phyloP scores from a whole-genome alignment of 2,329 filamentous ascomycete species.

The Talaromyces sp. region DNA sequence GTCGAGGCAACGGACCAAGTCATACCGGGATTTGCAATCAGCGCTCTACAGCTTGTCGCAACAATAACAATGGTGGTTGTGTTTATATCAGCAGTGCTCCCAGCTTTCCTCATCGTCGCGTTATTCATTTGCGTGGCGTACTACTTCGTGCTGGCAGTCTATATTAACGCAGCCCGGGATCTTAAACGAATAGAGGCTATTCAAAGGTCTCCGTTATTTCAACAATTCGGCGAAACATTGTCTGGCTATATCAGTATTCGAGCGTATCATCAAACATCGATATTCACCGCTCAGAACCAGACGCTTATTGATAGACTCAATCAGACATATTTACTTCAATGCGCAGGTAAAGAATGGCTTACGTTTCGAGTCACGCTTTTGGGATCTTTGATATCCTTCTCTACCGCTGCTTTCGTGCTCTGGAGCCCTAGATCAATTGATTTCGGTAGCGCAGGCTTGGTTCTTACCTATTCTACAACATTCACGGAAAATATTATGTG shows the following conservation, averaged over 20 bases:
- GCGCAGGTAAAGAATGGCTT: background rate
- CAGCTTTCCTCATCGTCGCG: background rate
- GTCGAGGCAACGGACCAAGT: constrained; percentile 6
- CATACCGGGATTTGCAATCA: constrained; percentile 2
- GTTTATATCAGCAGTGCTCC: background rate
- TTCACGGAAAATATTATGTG: constrained; percentile 7
- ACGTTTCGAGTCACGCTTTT: background rate
- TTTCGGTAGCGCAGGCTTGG: background rate
- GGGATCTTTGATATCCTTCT: constrained; percentile 3
- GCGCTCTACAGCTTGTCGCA: background rate
- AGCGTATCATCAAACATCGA: background rate
- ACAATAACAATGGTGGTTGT: background rate
- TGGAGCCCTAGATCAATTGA: background rate
- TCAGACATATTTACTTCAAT: constrained; percentile 7
- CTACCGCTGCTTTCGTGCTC: constrained; percentile 5
- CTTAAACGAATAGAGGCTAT: constrained; percentile 4
- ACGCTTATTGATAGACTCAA: constrained; percentile 1
- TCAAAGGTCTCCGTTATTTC: constrained; percentile 6
- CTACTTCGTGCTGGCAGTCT: background rate
- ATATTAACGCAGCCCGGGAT: constrained; percentile 6
- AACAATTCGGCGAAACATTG: background rate
- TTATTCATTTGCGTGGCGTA: constrained; percentile 5
- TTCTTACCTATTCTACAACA: background rate
- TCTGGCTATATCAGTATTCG: background rate
- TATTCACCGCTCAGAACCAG: background rate